Conservation (phyloP, 2,329 filamentous ascomycete species). For the Coniochaeta sp. region DNA sequence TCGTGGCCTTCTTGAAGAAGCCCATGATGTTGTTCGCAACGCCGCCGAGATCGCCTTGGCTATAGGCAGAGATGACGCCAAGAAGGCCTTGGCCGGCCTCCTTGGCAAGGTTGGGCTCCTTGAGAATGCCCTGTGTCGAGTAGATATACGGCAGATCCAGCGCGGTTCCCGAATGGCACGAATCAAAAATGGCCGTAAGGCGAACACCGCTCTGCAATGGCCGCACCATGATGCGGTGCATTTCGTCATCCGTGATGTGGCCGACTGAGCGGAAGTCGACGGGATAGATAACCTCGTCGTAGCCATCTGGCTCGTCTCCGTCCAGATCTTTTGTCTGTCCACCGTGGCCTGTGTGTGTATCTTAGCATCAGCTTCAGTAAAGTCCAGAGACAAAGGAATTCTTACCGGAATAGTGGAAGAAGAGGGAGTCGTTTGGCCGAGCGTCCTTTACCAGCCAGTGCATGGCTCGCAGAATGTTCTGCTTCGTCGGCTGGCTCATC, state of each 20-base stretch:
- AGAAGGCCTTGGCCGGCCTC: slow-evolving; percentile 60
- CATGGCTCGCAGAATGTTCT: slow-evolving; percentile 92
- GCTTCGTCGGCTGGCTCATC: slow-evolving; percentile 94
- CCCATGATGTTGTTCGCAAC: slow-evolving; percentile 75
- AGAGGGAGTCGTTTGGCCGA: slow-evolving; percentile 84
- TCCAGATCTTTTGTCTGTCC: slow-evolving; percentile 76
- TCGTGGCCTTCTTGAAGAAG: slow-evolving; percentile 83
- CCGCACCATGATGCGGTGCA: slow-evolving; percentile 66
- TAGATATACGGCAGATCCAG: slow-evolving; percentile 63
- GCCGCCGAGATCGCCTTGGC: slow-evolving; percentile 68
- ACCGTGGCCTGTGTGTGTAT: slow-evolving; percentile 52
- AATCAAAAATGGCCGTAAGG: slow-evolving; percentile 57
- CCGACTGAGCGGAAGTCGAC: slow-evolving; percentile 74
- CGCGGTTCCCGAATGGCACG: slow-evolving; percentile 60
- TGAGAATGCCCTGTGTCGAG: slow-evolving; percentile 61
- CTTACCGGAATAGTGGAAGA: slow-evolving; percentile 93
- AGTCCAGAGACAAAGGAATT: slow-evolving; percentile 1
- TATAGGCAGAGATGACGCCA: slow-evolving; percentile 51
- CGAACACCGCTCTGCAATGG: slow-evolving; percentile 49
- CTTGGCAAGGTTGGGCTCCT: slow-evolving; percentile 61
- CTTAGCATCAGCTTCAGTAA: neutral
- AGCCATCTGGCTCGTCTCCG: slow-evolving; percentile 74
- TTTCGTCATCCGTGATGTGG: slow-evolving; percentile 77
- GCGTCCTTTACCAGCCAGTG: slow-evolving; percentile 97
- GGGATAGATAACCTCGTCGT: slow-evolving; percentile 78